These are phyloP conservation scores for Termitomyces heimii DNA, from an alignment of 768 basidiomycete species.

Conservation along the genomic window DNA sequence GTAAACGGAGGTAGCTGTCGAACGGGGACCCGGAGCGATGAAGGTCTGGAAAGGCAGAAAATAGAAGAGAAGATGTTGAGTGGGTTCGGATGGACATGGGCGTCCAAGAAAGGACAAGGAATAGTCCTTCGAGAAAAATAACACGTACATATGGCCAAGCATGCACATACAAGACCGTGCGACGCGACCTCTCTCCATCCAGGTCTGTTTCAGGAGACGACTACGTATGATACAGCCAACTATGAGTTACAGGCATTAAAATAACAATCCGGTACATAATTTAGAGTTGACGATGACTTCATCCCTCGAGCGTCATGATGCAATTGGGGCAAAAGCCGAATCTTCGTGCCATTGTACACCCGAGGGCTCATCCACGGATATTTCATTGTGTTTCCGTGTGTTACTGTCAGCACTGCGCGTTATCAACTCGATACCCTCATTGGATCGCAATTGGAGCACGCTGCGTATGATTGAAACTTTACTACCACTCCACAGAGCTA, in stretches of 20 bases:
- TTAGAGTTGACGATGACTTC: too few species aligned
- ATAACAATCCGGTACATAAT: neutral
- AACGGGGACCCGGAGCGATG: constrained; percentile 46
- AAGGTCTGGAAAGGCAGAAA: constrained; percentile 27
- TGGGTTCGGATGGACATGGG: constrained; percentile 8
- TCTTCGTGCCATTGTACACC: neutral
- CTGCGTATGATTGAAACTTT: constrained; percentile 24
- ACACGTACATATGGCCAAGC: constrained; percentile 23
- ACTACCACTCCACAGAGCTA: constrained; percentile 19
- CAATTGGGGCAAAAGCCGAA: too few species aligned
- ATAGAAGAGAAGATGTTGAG: constrained; percentile 4
- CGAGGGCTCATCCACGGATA: neutral
- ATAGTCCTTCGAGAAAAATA: neutral
- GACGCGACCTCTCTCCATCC: too few species aligned
- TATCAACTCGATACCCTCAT: too few species aligned
- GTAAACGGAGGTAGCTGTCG: constrained; percentile 16
- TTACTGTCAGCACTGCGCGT: constrained; percentile 5
- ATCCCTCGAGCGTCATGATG: too few species aligned
- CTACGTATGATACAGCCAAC: neutral
- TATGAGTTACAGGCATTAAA: neutral
- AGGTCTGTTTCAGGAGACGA: too few species aligned
- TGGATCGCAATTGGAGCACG: constrained; percentile 3
- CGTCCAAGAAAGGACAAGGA: constrained; percentile 11
- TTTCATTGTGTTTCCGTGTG: neutral
- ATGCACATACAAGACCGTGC: neutral